Evolutionary conservation across 2,329 filamentous ascomycete species (phyloP), one percentile per base, ranked within the genome.

Genomic region (Raffaelea albimanens): DNA sequence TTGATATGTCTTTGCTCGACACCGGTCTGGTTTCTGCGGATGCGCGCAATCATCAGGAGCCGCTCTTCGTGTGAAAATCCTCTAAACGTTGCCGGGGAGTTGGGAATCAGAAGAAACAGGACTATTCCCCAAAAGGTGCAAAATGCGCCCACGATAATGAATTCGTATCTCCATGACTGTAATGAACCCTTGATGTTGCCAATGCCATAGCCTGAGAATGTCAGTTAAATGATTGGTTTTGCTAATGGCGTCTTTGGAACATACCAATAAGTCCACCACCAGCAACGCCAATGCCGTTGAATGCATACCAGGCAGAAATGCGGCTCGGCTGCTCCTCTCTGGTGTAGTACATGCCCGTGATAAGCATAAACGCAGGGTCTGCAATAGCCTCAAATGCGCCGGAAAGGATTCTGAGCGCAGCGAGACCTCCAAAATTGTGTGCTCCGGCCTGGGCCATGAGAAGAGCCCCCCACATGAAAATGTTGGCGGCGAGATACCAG

Each of bases 301-400:
- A 76, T 0, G 72, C 69, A 56, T 76, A 81, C 76, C 76, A 82
- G 0, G 75, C 62, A 1, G 75, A 75, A 44, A 81, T 78, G 1
- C 79, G 67, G 2, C 76, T 67, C 0, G 80, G 78, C 55, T 84
- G 80, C 55, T 85, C 76, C 3, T 69, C 66, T 10, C 78, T 68
- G 2, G 78, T 82, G 54, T 82, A 72, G 72, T 78, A 85, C 78
- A 82, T 82, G 4, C 71, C 71, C 0, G 79, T 83, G 33, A 83
- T 77, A 2, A 84, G 61, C 68, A 83, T 80, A 50, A 83, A 80
- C 1, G 64, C 64, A 2, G 66, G 66, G 39, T 66, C 63, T 3
- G 64, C 65, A 31, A 66, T 65, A 3, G 80, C 76, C 57, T 84
- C 81, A 50, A 83, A 82, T 20, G 81, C 76, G 55, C 82, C 82